These are phyloP conservation scores for Floccularia luteovirens DNA, from an alignment of 768 basidiomycete species.

Conservation along the genomic window DNA sequence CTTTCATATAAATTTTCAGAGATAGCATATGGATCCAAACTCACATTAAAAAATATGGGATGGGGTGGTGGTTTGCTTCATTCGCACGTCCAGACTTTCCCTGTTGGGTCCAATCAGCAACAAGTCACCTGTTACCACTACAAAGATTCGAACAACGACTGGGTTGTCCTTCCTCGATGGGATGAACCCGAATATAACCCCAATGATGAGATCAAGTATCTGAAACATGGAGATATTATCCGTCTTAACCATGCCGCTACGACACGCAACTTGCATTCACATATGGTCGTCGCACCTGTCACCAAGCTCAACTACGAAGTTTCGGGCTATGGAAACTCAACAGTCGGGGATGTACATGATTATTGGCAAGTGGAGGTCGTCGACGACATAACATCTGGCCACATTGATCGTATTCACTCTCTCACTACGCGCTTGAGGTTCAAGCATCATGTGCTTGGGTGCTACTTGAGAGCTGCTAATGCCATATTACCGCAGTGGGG, in stretches of 20 bases:
- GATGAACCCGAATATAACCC: slow-evolving; percentile 60
- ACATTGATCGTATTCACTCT: slow-evolving; percentile 69
- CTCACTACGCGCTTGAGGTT: slow-evolving; percentile 88
- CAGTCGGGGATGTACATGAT: slow-evolving; percentile 83
- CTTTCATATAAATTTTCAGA: slow-evolving; percentile 55
- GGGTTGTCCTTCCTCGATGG: slow-evolving; percentile 79
- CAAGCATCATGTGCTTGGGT: slow-evolving; percentile 68
- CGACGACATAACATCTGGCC: slow-evolving; percentile 74
- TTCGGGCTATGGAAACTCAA: slow-evolving; percentile 87
- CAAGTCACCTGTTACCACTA: slow-evolving; percentile 99
- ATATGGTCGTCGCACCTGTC: slow-evolving; percentile 80
- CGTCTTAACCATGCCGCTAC: slow-evolving; percentile 81
- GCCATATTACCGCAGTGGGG: slow-evolving; percentile 94
- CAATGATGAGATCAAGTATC: slow-evolving; percentile 59
- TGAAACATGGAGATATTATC: slow-evolving; percentile 70
- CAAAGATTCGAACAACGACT: slow-evolving; percentile 97
- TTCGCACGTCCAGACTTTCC: slow-evolving; percentile 94
- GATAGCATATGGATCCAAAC: slow-evolving; percentile 80
- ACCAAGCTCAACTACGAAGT: slow-evolving; percentile 89
- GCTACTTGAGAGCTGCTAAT: slow-evolving; percentile 88
- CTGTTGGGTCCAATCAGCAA: slow-evolving; percentile 86
- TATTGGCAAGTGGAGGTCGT: slow-evolving; percentile 93
- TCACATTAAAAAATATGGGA: slow-evolving; percentile 95
- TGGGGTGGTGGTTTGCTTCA: slow-evolving; percentile 96
- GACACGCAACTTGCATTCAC: slow-evolving; percentile 88